Evolutionary conservation across 2,329 filamentous ascomycete species (phyloP).

Genomic region (Beauveria rudraprayagi): DNA sequence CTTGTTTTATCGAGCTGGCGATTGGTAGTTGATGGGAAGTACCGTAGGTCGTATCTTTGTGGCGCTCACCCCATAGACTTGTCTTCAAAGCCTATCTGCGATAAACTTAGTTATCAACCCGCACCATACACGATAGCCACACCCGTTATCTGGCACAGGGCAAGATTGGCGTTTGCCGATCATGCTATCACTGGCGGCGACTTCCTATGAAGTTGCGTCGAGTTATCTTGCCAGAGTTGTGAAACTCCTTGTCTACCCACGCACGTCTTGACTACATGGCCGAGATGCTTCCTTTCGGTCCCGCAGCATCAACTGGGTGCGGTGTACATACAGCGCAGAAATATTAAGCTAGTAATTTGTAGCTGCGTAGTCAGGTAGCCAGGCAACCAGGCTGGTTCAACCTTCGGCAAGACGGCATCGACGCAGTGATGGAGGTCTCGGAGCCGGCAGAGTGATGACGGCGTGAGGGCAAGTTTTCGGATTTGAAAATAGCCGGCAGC

Average conservation of each 20-base stretch:
- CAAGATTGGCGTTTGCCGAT: not conserved
- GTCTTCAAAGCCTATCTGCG: not conserved
- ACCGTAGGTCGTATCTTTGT: not conserved
- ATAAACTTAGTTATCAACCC: slow-evolving; percentile 1
- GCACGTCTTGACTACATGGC: not conserved
- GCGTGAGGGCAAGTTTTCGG: not conserved
- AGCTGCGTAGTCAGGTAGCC: not conserved
- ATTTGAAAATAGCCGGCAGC: not conserved
- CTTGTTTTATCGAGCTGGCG: not conserved
- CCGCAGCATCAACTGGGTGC: not conserved
- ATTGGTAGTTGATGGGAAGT: not conserved
- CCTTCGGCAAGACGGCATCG: not conserved
- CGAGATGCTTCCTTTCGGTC: not conserved
- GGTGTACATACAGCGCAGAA: not conserved
- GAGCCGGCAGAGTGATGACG: not conserved
- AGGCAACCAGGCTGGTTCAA: not conserved
- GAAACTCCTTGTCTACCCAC: not conserved
- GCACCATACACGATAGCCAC: not conserved
- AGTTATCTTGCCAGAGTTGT: not conserved
- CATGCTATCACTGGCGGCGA: not conserved
- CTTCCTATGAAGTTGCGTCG: not conserved
- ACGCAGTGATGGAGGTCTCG: not conserved
- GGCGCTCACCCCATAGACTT: not conserved
- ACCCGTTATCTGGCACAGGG: not conserved
- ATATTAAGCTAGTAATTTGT: not conserved